Evolutionary conservation across 2,329 filamentous ascomycete genomes (phyloP), one percentile per base, ranked within the genome.

Genomic region (Cercospora canescens): DNA sequence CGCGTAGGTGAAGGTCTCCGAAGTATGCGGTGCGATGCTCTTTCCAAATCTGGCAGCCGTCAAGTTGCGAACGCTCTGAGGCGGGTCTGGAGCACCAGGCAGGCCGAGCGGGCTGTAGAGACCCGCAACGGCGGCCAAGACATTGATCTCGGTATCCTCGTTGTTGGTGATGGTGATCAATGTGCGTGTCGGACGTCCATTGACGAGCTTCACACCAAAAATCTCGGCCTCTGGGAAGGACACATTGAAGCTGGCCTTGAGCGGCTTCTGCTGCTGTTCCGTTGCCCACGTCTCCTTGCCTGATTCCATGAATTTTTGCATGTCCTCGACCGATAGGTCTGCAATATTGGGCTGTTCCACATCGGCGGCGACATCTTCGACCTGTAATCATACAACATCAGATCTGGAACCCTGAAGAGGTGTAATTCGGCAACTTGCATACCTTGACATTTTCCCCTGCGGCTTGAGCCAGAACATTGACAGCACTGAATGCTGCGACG

Each of bases 201-300:
- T 99, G 84, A 98, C 87, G 73, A 98, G 89, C 87, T 96, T 97
- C 74, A 98, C 89, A 75, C 94, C 95, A 74, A 97, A 95, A 80
- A 96, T 89, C 83, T 96, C 92, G 65, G 86, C 83, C 70, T 87
- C 80, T 32, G 88, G 88, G 80, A 90, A 90, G 35, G 84, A 83
- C 65, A 87, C 82, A 60, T 83, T 81, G 69, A 87, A 82, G 62
- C 81, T 80, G 71, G 89, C 84, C 65, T 81, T 85, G 71, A 83
- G 89, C 79, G 76, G 90, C 83, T 81, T 87, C 81, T 83, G 66
- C 72, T 76, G 69, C 50, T 67, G 65, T 65, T 70, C 67, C 18
- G 66, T 63, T 59, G 62, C 63, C 63, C 66, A 68, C 37, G 58
- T 45, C 37, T 67, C 54, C 21, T 67, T 64, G 16, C 56, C 67